Percentiles rank a stretch among this genome's conserved stretches.
phyloP scores from a whole-genome alignment of 1,284 basidiomycete genomes.

The Tylopilus orsonianus region DNA sequence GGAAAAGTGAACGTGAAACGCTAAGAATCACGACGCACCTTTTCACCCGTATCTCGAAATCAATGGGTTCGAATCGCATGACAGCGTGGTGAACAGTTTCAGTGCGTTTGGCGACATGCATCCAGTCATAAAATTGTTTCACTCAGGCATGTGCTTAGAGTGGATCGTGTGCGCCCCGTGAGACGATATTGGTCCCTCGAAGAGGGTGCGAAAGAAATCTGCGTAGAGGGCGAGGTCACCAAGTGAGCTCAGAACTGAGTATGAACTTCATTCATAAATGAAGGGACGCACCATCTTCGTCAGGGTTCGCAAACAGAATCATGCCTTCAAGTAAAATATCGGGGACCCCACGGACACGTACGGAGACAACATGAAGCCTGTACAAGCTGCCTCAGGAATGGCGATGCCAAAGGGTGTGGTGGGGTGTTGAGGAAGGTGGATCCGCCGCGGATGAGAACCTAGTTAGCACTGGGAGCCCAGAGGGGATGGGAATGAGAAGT shows the following conservation, averaged over 20 bases:
- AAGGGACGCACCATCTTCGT: conserved; percentile 67
- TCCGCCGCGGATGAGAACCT: conserved; percentile 87
- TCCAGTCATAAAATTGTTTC: conserved; percentile 87
- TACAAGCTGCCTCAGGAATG: conserved; percentile 93
- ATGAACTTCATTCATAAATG: no score
- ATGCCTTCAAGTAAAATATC: conserved; percentile 93
- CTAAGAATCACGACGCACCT: conserved; percentile 47
- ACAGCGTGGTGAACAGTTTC: conserved; percentile 81
- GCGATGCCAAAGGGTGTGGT: conserved; percentile 98
- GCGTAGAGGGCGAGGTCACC: no score
- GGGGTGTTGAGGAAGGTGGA: conserved; percentile 95
- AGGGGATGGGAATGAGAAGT: not conserved
- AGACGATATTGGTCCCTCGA: conserved; percentile 73
- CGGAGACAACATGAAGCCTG: conserved; percentile 92
- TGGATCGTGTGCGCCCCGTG: conserved; percentile 74
- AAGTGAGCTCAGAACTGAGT: no score
- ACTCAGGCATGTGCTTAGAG: conserved; percentile 76
- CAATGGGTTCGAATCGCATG: conserved; percentile 56
- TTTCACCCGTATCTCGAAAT: conserved; percentile 69
- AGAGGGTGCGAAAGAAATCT: conserved; percentile 87
- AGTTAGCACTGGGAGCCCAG: not conserved
- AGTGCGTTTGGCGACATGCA: conserved; percentile 75
- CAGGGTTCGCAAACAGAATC: conserved; percentile 91
- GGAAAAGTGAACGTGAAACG: not conserved
- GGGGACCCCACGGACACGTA: conserved; percentile 92